Percentiles rank a stretch among this genome's conserved stretches.
These are phyloP conservation scores for Periconia sp. DNA, from an alignment of 2,329 filamentous ascomycete genomes.

Conservation along the genomic window DNA sequence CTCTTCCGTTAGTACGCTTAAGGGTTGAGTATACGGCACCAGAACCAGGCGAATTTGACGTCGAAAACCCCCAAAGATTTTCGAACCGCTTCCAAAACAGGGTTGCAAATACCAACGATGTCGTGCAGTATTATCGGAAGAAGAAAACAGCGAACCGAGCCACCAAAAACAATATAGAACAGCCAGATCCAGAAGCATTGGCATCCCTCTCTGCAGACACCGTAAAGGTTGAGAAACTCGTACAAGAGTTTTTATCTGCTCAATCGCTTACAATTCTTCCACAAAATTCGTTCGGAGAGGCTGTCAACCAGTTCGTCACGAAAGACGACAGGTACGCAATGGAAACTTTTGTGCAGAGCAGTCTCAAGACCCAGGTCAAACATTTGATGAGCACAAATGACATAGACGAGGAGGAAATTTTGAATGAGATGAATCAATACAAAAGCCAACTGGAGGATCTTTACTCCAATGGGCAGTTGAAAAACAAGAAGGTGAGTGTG, in stretches of 20 bases:
- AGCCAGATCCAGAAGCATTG: constrained; percentile 66
- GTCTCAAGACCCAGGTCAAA: constrained; percentile 47
- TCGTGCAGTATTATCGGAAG: constrained; percentile 89
- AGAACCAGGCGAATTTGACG: constrained; percentile 82
- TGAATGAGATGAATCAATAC: constrained; percentile 72
- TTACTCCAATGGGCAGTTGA: constrained; percentile 67
- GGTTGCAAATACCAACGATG: constrained; percentile 92
- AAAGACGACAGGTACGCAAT: constrained; percentile 95
- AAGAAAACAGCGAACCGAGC: constrained; percentile 61
- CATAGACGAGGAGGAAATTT: constrained; percentile 69
- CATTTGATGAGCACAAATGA: constrained; percentile 57
- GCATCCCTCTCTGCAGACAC: constrained; percentile 67
- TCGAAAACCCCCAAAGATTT: constrained; percentile 94
- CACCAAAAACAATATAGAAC: constrained; percentile 55
- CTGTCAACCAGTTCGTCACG: constrained; percentile 87
- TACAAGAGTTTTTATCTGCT: constrained; percentile 81
- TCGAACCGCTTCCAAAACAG: constrained; percentile 88
- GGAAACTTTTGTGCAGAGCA: constrained; percentile 52
- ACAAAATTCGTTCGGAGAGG: constrained; percentile 89
- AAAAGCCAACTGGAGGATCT: constrained; percentile 69
- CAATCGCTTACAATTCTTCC: constrained; percentile 92
- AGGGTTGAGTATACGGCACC: constrained; percentile 88
- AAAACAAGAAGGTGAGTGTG: constrained; percentile 41
- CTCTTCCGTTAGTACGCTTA: constrained; percentile 81
- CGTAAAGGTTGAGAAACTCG: constrained; percentile 85